Conservation (phyloP, 441 rosid species). For the Populus hybrid region DNA sequence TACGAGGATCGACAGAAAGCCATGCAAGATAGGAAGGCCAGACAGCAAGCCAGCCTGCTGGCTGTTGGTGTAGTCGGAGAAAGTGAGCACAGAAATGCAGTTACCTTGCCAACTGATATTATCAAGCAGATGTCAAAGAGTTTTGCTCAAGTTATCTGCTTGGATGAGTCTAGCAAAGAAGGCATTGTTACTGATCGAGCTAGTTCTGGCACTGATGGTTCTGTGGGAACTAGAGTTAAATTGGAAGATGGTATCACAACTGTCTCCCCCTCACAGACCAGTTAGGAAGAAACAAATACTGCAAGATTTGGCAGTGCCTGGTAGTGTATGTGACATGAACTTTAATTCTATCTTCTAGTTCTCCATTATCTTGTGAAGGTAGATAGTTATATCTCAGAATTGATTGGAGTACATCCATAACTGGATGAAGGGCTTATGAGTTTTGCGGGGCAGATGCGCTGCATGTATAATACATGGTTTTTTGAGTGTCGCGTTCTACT, state of each 20-base stretch:
- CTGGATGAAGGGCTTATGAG: conserved; percentile 20
- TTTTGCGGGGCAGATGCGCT: conserved; percentile 30
- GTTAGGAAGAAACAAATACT: conserved; percentile 32
- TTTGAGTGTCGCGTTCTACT: conserved; percentile 22
- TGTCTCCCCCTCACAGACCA: conserved; percentile 35
- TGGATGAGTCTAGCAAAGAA: conserved; percentile 36
- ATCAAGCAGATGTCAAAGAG: conserved; percentile 44
- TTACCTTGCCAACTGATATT: conserved; percentile 20
- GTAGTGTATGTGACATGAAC: conserved; percentile 16
- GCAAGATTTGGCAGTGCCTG: conserved; percentile 12
- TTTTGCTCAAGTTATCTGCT: conserved; percentile 36
- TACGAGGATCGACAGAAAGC: conserved; percentile 62
- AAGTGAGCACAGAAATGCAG: conserved; percentile 39
- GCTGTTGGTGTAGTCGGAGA: conserved; percentile 33
- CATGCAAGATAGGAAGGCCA: conserved; percentile 52
- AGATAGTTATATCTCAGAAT: conserved; percentile 24
- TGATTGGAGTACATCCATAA: conserved; percentile 20
- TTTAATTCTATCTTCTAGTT: conserved; percentile 8
- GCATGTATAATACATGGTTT: conserved; percentile 44
- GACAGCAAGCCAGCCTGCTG: conserved; percentile 30
- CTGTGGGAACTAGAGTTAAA: conserved; percentile 23
- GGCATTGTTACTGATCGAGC: conserved; percentile 25
- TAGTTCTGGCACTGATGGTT: conserved; percentile 28
- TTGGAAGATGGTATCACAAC: conserved; percentile 28
- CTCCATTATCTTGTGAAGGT: conserved; percentile 31